Evolutionary conservation across 169 alveolate genomes (phyloP), one percentile per base, ranked within the genome.

Genomic region (Plasmodium knowlesi): DNA sequence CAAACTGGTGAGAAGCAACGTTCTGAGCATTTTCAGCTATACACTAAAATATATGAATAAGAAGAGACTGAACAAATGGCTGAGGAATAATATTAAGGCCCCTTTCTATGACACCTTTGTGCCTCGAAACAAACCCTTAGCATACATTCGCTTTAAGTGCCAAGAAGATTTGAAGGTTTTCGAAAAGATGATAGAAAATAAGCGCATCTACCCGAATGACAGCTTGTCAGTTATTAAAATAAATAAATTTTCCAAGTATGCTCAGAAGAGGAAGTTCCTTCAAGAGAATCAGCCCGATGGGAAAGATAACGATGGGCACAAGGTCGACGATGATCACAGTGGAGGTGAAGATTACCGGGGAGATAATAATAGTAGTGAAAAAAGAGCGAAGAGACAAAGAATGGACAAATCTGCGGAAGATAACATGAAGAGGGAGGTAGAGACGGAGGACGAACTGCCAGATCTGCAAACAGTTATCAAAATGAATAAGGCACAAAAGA

Each of bases 21-120:
- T 91, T 30, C 71, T 91, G 54, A 91, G 95, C 57, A 91, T 91
- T 91, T 91, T 91, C 61, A 91, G 95, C 74, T 91, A 70, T 78
- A n/a, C 95, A 10, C 84, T 91, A 32, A 80, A 82, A 54, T 91
- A 91, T 72, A 91, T 91, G 95, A 82, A 91, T 19, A 82, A 91
- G 43, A 91, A 91, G 43, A 70, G 92, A 54, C 73, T 91, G 25
- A 82, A 91, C 22, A 91, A 91, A 82, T 91, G 95, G 95, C 46
- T 91, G n/a, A 81, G 76, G 74, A 74, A 30, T 43, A 91, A 91
- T 91, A 71, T 91, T 28, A 91, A 91, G 43, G 95, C 92, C 4
- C 61, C 95, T 0, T 81, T 81, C 54, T 91, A 50, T 72, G 95
- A 91, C 41, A 82, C 95, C 10, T 82, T 25, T 91, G 78, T 91